Conservation (phyloP, 352 stramenopile genomes). For the Phytophthora foliorum region DNA sequence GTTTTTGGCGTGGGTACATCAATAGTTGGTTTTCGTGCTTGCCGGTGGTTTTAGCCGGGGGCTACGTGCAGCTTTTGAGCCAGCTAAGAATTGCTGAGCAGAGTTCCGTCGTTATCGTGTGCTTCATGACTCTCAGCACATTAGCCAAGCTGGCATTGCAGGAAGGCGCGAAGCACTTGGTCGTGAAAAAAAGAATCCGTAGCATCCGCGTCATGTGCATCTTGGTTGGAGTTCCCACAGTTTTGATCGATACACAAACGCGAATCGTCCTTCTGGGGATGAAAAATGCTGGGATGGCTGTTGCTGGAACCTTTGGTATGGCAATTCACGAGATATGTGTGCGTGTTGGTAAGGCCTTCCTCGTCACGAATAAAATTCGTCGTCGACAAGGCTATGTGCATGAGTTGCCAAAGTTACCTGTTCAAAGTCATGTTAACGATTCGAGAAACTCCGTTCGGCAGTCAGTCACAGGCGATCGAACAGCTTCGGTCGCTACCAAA, state of each 20-base stretch:
- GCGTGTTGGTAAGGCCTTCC: slow-evolving; percentile 35
- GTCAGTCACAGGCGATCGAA: slow-evolving; percentile 9
- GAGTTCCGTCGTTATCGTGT: slow-evolving; percentile 17
- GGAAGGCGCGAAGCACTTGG: slow-evolving; percentile 36
- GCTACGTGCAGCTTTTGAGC: slow-evolving; percentile 35
- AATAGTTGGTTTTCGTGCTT: slow-evolving; percentile 22
- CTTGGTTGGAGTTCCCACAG: slow-evolving; percentile 44
- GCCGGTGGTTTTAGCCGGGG: slow-evolving; percentile 27
- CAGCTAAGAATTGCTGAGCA: slow-evolving; percentile 24
- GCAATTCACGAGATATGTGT: slow-evolving; percentile 43
- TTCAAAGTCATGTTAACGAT: slow-evolving; percentile 5
- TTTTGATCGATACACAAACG: slow-evolving; percentile 59
- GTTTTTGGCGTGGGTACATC: slow-evolving; percentile 28
- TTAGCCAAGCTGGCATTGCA: slow-evolving; percentile 46
- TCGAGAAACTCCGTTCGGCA: slow-evolving; percentile 11
- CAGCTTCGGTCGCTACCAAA: slow-evolving; percentile 12
- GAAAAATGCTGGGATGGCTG: slow-evolving; percentile 33
- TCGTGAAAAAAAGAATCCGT: slow-evolving; percentile 38
- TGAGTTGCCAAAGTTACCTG: slow-evolving; percentile 7
- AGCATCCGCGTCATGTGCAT: slow-evolving; percentile 57
- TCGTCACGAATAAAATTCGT: slow-evolving; percentile 33
- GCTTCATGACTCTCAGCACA: slow-evolving; percentile 40
- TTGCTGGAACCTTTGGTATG: slow-evolving; percentile 39
- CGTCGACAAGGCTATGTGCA: slow-evolving; percentile 27
- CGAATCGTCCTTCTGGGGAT: slow-evolving; percentile 47